phyloP scores from a whole-genome alignment of 2,329 filamentous ascomycete species.

The Arthrobotrys entomopaga region DNA sequence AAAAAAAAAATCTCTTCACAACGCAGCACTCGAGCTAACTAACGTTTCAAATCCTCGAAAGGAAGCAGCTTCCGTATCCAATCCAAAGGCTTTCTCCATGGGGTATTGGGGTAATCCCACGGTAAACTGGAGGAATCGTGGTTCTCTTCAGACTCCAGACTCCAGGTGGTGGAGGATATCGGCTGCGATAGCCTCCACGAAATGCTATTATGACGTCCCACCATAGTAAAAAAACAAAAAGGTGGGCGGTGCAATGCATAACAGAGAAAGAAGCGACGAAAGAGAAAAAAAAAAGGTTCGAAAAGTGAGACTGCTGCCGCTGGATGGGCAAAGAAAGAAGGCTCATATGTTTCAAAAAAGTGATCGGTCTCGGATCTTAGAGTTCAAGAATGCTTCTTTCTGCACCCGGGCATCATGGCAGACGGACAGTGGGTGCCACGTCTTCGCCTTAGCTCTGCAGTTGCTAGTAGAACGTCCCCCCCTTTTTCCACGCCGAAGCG shows the following conservation, averaged over 20 bases:
- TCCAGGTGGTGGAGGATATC: constrained; percentile 42
- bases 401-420: no score
- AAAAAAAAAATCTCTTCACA: constrained; percentile 18
- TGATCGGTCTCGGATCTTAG: constrained; percentile 26
- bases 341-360: constrained; percentile 36
- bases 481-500: constrained; percentile 33
- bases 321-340: constrained; percentile 28
- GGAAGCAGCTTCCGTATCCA: constrained; percentile 30
- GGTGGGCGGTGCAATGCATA: constrained; percentile 8
- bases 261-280: background rate
- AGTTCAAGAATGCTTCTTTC: background rate
- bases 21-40: background rate
- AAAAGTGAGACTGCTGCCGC: constrained; percentile 24
- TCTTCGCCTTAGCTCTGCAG: constrained; percentile 41
- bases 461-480: constrained; percentile 1
- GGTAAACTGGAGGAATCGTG: constrained; percentile 18
- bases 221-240: constrained; percentile 1
- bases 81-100: constrained; percentile 36
- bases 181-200: constrained; percentile 39
- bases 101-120: constrained; percentile 28
- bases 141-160: constrained; percentile 18
- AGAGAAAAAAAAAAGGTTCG: no score
- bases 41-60: constrained; percentile 13
- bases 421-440: constrained; percentile 29
- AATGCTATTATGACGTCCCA: constrained; percentile 22